Percentiles rank a stretch among this genome's conserved stretches.
phyloP scores from a whole-genome alignment of 2,329 filamentous ascomycete species.

The Colletotrichum zoysiae region DNA sequence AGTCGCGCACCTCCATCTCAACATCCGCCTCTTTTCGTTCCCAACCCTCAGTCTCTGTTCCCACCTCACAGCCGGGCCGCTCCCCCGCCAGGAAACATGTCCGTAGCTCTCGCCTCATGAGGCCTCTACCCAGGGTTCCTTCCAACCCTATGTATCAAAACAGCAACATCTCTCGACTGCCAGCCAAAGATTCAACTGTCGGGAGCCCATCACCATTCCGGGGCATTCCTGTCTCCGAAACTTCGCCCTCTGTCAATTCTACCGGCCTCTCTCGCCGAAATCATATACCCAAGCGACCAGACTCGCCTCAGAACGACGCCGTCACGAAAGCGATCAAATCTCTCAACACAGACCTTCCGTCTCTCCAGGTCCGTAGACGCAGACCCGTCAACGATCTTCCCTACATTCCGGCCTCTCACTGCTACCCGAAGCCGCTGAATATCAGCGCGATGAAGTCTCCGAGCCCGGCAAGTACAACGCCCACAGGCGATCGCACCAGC shows the following conservation, averaged over 20 bases:
- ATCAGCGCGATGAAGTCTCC: constrained; percentile 34
- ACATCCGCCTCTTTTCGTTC: constrained; percentile 19
- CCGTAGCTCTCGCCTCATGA: constrained; percentile 14
- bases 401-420: constrained; percentile 23
- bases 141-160: neutral
- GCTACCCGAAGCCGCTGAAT: constrained; percentile 30
- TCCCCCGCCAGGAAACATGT: constrained; percentile 15
- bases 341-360: constrained; percentile 21
- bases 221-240: neutral
- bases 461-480: neutral
- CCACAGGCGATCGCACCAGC: neutral
- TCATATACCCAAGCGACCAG: constrained; percentile 6
- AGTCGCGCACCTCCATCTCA: constrained; percentile 12
- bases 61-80: neutral
- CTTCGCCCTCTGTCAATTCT: constrained; percentile 15
- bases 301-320: constrained; percentile 8
- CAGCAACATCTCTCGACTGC: neutral
- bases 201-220: neutral
- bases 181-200: neutral
- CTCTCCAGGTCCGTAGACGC: constrained; percentile 31
- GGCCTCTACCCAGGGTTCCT: neutral
- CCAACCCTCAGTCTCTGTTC: neutral
- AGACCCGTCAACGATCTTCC: constrained; percentile 21
- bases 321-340: constrained; percentile 6
- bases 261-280: neutral